Conservation (phyloP, 2,329 filamentous ascomycete genomes). For the Cladorrhinum sp. region DNA sequence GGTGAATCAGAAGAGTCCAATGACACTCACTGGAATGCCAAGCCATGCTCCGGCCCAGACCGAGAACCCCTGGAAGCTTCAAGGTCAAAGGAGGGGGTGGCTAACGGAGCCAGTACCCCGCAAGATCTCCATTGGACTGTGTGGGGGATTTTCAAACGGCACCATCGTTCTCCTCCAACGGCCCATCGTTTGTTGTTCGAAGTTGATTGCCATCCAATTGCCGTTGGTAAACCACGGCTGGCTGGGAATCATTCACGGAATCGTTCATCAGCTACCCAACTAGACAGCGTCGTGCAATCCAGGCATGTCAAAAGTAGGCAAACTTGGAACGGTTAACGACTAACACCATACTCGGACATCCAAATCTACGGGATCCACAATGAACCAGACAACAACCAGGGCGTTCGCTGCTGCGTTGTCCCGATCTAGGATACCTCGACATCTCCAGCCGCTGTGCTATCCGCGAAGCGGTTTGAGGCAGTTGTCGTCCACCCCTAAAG, state of each 20-base stretch:
- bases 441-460: neutral
- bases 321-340: neutral
- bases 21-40: neutral
- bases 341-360: neutral
- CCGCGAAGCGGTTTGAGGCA: neutral
- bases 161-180: neutral
- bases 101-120: neutral
- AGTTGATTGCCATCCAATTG: too few species aligned
- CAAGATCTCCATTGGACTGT: neutral
- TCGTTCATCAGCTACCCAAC: too few species aligned
- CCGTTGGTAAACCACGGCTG: too few species aligned
- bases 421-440: neutral
- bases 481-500: neutral
- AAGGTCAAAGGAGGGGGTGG: neutral
- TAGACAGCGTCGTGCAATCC: too few species aligned
- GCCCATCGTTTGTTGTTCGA: too few species aligned
- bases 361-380: conserved; percentile 1
- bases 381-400: conserved; percentile 5
- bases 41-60: neutral
- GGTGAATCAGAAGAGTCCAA: neutral
- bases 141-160: neutral
- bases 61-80: neutral
- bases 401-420: conserved; percentile 1
- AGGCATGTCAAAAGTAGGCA: neutral
- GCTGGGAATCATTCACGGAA: too few species aligned